Evolutionary conservation across 371 early-diverging fungal species (phyloP).

Genomic region (Apophysomyces variabilis): DNA sequence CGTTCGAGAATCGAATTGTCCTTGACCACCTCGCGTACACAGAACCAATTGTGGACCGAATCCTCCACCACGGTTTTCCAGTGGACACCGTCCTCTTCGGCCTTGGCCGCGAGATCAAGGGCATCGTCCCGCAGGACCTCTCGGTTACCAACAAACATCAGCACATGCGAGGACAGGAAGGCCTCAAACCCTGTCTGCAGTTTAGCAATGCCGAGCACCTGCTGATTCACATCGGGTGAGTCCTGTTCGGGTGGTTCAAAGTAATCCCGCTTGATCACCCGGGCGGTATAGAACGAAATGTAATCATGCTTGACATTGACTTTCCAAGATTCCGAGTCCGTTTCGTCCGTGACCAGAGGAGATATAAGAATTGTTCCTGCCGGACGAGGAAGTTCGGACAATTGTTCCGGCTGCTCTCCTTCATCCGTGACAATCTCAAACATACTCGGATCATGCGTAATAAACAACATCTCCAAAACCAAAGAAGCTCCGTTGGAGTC

Average conservation of each 20-base stretch:
- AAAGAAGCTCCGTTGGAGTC: conserved; percentile 50
- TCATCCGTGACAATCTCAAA: conserved; percentile 49
- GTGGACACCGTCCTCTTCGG: conserved; percentile 45
- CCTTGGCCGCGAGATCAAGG: conserved; percentile 41
- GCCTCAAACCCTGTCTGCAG: conserved; percentile 44
- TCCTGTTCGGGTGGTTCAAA: conserved; percentile 27
- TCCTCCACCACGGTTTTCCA: conserved; percentile 49
- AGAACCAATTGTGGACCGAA: conserved; percentile 53
- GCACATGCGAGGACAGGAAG: conserved; percentile 39
- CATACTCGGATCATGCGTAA: conserved; percentile 53
- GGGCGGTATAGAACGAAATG: conserved; percentile 52
- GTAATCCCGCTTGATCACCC: conserved; percentile 52
- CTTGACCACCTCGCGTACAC: conserved; percentile 53
- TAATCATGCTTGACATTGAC: conserved; percentile 49
- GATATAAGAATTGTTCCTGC: conserved; percentile 47
- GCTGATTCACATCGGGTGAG: conserved; percentile 23
- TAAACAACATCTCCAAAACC: conserved; percentile 49
- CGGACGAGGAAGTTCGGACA: conserved; percentile 48
- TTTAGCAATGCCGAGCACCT: conserved; percentile 46
- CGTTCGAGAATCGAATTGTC: conserved; percentile 39
- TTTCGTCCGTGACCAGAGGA: conserved; percentile 53
- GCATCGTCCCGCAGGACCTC: conserved; percentile 55
- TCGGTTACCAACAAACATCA: conserved; percentile 49
- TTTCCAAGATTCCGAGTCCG: conserved; percentile 47
- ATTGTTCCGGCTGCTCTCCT: conserved; percentile 18